These are phyloP conservation scores for Lagenidium giganteum DNA, from an alignment of 352 stramenopile species.

Conservation along the genomic window DNA sequence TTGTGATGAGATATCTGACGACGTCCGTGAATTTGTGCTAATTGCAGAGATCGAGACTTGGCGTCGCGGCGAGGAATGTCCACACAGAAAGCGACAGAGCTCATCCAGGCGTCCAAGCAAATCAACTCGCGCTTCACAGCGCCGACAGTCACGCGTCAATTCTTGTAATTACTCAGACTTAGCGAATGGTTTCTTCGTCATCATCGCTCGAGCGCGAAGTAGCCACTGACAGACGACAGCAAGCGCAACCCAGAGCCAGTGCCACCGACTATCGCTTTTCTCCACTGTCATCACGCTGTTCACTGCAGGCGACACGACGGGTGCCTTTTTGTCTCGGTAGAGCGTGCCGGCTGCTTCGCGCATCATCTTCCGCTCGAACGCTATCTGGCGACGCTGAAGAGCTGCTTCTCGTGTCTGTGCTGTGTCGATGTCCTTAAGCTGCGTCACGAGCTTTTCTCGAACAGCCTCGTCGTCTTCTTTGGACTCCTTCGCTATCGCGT, in stretches of 20 bases:
- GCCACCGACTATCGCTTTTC: slow-evolving; percentile 5
- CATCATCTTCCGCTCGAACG: slow-evolving; percentile 81
- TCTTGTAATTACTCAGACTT: no score
- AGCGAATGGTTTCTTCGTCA: no score
- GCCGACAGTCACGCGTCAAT: slow-evolving; percentile 76
- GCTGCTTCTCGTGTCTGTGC: slow-evolving; percentile 34
- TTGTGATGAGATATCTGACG: no score
- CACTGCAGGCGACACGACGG: not conserved
- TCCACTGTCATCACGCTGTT: not conserved
- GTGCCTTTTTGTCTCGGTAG: slow-evolving; percentile 61
- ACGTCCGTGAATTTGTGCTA: no score
- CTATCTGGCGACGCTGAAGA: slow-evolving; percentile 26
- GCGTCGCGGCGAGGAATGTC: slow-evolving; percentile 54
- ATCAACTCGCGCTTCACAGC: slow-evolving; percentile 86
- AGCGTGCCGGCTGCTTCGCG: slow-evolving; percentile 53
- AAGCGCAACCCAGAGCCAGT: not conserved
- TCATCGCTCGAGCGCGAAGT: no score
- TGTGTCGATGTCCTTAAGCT: slow-evolving; percentile 44
- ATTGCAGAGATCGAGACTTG: slow-evolving; percentile 64
- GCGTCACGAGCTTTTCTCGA: slow-evolving; percentile 30
- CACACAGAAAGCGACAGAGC: slow-evolving; percentile 53
- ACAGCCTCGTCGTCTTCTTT: not conserved
- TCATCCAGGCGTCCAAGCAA: slow-evolving; percentile 71
- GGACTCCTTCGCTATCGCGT: slow-evolving; percentile 3
- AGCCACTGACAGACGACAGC: no score